Base-by-base conservation (phyloP, 768 basidiomycete genomes). In the Tylopilus rubrobrunneus region DNA sequence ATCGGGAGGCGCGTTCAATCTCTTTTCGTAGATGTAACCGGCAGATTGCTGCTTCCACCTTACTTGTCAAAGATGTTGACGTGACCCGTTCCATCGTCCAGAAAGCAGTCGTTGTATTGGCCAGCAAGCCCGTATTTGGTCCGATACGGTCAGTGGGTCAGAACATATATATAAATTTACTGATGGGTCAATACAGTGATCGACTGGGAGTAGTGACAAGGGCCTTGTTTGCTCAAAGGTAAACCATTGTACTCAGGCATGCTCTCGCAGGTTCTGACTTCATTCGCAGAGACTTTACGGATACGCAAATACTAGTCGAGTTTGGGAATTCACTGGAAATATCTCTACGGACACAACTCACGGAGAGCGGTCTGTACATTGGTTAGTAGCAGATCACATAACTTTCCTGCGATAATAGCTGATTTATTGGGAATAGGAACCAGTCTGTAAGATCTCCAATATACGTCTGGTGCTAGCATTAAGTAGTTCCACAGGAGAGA, bases 61-160 rank as follows among this genome's bases (percentile, higher is more conserved):
- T 99, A 28, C 74, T 92, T 5, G 86, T 89, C 45, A 88, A 86
- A 65, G 80, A 83, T 37, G 75, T 81, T 2, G 95, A 97, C 58
- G 91, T 98, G 17, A 98, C 97, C 5, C 85, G 97, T 15, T 92
- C 89, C 5, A 98, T 87, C 9, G 97, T 99, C 0, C 97, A 99
- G 70, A 99, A 98, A 67, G 95, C 97, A 0, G 91, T 99, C 4
- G 92, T 98, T 0, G 90, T 99, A 3, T 76, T 99, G 34, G 94
- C 92, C 4, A 83, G 87, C 12, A 89, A 90, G 65, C 92, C 93
- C 0, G 82, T 95, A 2, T 96, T 96, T 64, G 97, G 97, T 12
- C 92, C 93, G 10, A 92, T 98, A 71, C 83, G 95, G 87, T 89
- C 41, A 36, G 72, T 61, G 27, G 10, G 14, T 21, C 40, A 29